A percentile compares a stretch with the other conserved stretches of the same genome.
Evolutionary conservation across 805 yeast genomes (phyloP).

Genomic region (Metschnikowia dekortorum): DNA sequence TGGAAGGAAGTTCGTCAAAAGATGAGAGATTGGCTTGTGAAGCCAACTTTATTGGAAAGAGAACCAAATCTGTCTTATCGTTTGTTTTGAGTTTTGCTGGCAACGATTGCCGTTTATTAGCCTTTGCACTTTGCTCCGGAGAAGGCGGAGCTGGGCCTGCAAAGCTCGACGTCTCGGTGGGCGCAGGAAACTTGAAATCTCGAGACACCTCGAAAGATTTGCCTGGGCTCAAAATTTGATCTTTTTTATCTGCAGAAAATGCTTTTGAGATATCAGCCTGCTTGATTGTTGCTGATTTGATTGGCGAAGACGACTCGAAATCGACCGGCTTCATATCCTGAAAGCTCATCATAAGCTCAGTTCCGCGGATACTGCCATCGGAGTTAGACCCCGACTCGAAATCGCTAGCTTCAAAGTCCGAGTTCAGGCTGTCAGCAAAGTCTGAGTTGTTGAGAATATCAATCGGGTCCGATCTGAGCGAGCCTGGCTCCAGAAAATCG

Average conservation of each 20-base stretch:
- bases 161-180: neutral
- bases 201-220: constrained; percentile 20
- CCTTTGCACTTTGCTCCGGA: constrained; percentile 27
- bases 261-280: neutral
- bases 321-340: constrained; percentile 15
- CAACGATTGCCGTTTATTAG: constrained; percentile 30
- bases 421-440: neutral
- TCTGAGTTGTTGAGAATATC: constrained; percentile 2
- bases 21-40: constrained; percentile 17
- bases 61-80: constrained; percentile 32
- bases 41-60: constrained; percentile 40
- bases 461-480: neutral
- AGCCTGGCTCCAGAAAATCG: constrained; percentile 1
- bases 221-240: neutral
- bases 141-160: constrained; percentile 26
- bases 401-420: constrained; percentile 4
- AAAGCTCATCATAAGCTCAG: constrained; percentile 21
- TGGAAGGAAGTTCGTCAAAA: constrained; percentile 17
- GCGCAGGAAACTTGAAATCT: constrained; percentile 27
- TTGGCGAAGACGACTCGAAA: constrained; percentile 26
- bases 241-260: neutral
- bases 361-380: constrained; percentile 18
- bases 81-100: constrained; percentile 27
- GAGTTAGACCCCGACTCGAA: constrained; percentile 16
- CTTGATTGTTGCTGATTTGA: constrained; percentile 12